A percentile compares a stretch with the other conserved stretches of the same genome.
phyloP scores from a whole-genome alignment of 495 filamentous ascomycete species.

The Xylaria scruposa region DNA sequence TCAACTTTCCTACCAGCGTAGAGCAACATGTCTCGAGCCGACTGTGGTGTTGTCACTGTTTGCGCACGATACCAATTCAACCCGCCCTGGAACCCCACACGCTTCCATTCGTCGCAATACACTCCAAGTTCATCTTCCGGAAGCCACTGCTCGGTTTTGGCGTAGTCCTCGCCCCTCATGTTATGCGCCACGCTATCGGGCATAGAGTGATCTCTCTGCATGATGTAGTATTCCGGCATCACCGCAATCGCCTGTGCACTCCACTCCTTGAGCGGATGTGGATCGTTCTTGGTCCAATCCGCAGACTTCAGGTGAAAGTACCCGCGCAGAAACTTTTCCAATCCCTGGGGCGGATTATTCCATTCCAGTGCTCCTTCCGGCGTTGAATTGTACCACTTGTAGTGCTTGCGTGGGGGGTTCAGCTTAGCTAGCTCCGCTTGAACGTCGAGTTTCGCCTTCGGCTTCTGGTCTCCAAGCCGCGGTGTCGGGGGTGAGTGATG shows the following conservation, averaged over 20 bases:
- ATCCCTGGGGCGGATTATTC: slow-evolving; percentile 57
- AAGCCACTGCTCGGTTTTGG: slow-evolving; percentile 56
- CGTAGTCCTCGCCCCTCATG: slow-evolving; percentile 59
- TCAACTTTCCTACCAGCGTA: slow-evolving; percentile 70
- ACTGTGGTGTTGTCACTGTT: slow-evolving; percentile 53
- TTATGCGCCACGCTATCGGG: slow-evolving; percentile 56
- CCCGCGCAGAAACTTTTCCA: slow-evolving; percentile 65
- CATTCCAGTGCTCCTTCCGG: slow-evolving; percentile 63
- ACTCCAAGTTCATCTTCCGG: slow-evolving; percentile 61
- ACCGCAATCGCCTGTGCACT: slow-evolving; percentile 59
- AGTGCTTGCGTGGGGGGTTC: slow-evolving; percentile 65
- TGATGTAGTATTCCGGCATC: slow-evolving; percentile 74
- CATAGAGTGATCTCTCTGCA: slow-evolving; percentile 65
- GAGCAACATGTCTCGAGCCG: slow-evolving; percentile 59
- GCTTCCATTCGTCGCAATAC: slow-evolving; percentile 64
- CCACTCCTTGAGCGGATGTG: slow-evolving; percentile 61
- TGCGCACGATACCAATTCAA: slow-evolving; percentile 73
- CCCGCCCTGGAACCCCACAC: slow-evolving; percentile 75
- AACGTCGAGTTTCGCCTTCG: slow-evolving; percentile 49
- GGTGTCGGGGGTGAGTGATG: slow-evolving; percentile 36
- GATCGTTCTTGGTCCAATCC: slow-evolving; percentile 62
- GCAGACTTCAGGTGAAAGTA: slow-evolving; percentile 74
- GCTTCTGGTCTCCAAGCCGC: slow-evolving; percentile 23
- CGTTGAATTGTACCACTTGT: slow-evolving; percentile 74
- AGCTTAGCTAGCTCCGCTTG: slow-evolving; percentile 61